Evolutionary conservation across 2,329 filamentous ascomycete species (phyloP), one percentile per base, ranked within the genome.

Genomic region (Pyricularia pennisetigena): DNA sequence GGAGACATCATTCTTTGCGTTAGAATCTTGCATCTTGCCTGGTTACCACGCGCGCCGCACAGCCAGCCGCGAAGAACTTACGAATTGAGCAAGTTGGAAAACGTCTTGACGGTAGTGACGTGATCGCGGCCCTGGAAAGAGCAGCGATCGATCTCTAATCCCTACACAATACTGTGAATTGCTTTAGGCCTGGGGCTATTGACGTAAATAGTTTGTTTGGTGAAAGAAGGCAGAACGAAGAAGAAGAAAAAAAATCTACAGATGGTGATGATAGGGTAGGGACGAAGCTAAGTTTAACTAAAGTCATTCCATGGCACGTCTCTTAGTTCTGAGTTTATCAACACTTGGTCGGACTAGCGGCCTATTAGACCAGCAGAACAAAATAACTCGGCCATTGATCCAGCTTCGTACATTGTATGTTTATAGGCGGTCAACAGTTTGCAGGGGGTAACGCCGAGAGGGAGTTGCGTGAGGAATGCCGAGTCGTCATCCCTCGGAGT

Each of bases 81-180:
- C 94, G 93, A 97, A 88, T 95, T 95, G 75, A 97, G 90, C 76
- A 96, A 90, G 84, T 97, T 97, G 86, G 93, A 94, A 90, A 97
- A 97, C 94, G 93, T 97, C 83, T 92, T 97, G 92, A 86, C 90
- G 89, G 81, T 79, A 80, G 76, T 77, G 73, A 9, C 26, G 80
- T 82, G 88, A 90, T 82, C 87, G 88, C 84, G 76, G 79, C 82
- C 78, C 80, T 61, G 6, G 10, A 7, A 30, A 59, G 54, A 67
- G 66, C 66, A 62, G 66, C 66, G 66, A 67, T 67, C 66, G 29
- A 30, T 32, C 64, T 35, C 9, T 35, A 35, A 35, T 35, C 32
- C 32, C 32, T 65, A 29, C 32, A 65, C 64, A 23, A 35, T 30
- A 32, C 57, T 61, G 57, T 12, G 24, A 26, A 8, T 4, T 61